phyloP scores from a whole-genome alignment of 1,139 yeast species.

The Insectozyma bohioensis region DNA sequence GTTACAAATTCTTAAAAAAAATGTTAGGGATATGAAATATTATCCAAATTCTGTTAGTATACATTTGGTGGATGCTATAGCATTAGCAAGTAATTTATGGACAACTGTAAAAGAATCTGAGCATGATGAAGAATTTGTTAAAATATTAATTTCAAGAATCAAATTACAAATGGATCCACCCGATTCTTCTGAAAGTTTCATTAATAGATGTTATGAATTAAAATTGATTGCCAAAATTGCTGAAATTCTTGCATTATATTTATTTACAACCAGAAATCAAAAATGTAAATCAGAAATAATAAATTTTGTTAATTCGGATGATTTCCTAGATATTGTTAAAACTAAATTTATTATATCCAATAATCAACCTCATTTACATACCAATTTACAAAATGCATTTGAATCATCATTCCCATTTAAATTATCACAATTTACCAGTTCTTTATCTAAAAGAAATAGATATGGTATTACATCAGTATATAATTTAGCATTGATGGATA shows the following conservation, averaged over 20 bases:
- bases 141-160: conserved; percentile 46
- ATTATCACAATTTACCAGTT: conserved; percentile 56
- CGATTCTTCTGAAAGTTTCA: conserved; percentile 24
- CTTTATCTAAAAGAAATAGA: conserved; percentile 45
- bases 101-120: conserved; percentile 52
- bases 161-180: conserved; percentile 22
- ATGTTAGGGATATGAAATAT: conserved; percentile 49
- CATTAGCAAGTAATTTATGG: conserved; percentile 70
- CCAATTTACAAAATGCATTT: conserved; percentile 31
- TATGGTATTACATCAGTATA: conserved; percentile 58
- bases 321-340: conserved; percentile 32
- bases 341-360: conserved; percentile 29
- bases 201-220: conserved; percentile 54
- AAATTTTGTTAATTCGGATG: conserved; percentile 38
- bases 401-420: conserved; percentile 47
- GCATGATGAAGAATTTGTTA: conserved; percentile 51
- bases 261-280: conserved; percentile 57
- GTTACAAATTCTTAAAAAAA: conserved; percentile 58
- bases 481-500: conserved; percentile 64
- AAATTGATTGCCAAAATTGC: conserved; percentile 65
- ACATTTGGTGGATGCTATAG: conserved; percentile 63
- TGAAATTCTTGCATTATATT: conserved; percentile 70
- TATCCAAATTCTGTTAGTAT: conserved; percentile 60
- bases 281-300: conserved; percentile 42
- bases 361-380: conserved; percentile 44